phyloP scores from a whole-genome alignment of 495 filamentous ascomycete genomes.

The Hypoxylon fragiforme region DNA sequence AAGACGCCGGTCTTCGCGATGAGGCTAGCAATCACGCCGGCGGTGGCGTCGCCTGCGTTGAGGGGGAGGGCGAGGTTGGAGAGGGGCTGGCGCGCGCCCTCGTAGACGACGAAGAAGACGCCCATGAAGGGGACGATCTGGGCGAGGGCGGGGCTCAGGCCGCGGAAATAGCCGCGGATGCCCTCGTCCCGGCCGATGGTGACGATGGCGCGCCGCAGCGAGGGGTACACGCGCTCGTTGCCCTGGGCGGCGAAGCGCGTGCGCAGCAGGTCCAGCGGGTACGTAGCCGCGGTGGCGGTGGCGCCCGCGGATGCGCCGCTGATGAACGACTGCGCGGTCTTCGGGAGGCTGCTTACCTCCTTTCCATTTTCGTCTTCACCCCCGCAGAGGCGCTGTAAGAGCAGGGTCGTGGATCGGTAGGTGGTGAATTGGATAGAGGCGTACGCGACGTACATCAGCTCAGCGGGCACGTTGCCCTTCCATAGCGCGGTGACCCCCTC shows the following conservation, averaged over 20 bases:
- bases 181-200: slow-evolving; percentile 82
- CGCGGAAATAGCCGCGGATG: slow-evolving; percentile 77
- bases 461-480: slow-evolving; percentile 97
- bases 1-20: slow-evolving; percentile 88
- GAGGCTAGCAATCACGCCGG: slow-evolving; percentile 77
- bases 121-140: slow-evolving; percentile 98
- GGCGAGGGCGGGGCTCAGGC: slow-evolving; percentile 73
- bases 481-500: slow-evolving; percentile 89
- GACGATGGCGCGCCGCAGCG: slow-evolving; percentile 63
- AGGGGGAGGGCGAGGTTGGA: slow-evolving; percentile 63
- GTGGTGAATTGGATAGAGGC: slow-evolving; percentile 84
- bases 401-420: slow-evolving; percentile 73
- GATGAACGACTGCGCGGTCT: slow-evolving; percentile 69
- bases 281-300: slow-evolving; percentile 78
- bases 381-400: slow-evolving; percentile 52
- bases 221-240: slow-evolving; percentile 75
- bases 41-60: slow-evolving; percentile 76
- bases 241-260: slow-evolving; percentile 97
- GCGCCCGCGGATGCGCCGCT: slow-evolving; percentile 80
- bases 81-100: slow-evolving; percentile 62
- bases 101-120: slow-evolving; percentile 89
- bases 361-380: slow-evolving; percentile 9
- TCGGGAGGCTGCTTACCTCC: slow-evolving; percentile 46
- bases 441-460: slow-evolving; percentile 90
- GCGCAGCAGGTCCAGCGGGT: slow-evolving; percentile 90